These are phyloP conservation scores for Heliocybe sulcata DNA, from an alignment of 1,284 basidiomycete species.

Conservation along the genomic window DNA sequence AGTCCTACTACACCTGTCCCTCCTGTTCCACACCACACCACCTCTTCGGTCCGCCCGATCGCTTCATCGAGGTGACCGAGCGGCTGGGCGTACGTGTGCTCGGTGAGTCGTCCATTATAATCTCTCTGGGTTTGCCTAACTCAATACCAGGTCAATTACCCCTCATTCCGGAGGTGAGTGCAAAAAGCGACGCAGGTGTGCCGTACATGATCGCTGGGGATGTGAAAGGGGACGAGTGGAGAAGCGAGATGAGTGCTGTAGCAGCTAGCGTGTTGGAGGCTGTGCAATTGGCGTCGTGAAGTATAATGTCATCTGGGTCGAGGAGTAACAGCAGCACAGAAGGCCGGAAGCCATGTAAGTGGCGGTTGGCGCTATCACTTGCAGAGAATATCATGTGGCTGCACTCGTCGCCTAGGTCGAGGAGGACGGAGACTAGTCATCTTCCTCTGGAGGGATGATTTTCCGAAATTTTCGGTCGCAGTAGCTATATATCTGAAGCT, in stretches of 20 bases:
- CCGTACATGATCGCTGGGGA: constrained; percentile 44
- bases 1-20: constrained; percentile 84
- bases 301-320: no score
- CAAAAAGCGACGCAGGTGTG: constrained; percentile 68
- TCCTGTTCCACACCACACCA: constrained; percentile 67
- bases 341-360: no score
- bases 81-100: constrained; percentile 63
- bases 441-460: no score
- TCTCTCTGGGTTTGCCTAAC: not conserved
- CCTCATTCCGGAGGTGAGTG: constrained; percentile 72
- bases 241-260: constrained; percentile 33
- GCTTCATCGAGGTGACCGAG: constrained; percentile 60
- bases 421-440: no score
- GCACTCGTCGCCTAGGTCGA: no score
- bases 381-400: no score
- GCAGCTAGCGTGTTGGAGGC: constrained; percentile 24
- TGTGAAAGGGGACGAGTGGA: constrained; percentile 36
- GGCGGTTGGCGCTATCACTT: no score
- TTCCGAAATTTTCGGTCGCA: no score
- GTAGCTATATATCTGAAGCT: no score
- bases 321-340: no score
- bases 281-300: not conserved
- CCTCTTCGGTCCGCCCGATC: constrained; percentile 71
- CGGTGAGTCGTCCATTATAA: constrained; percentile 39
- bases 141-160: constrained; percentile 39